Base-by-base conservation (phyloP, 106 monocot genomes). In the Hemerocallis citrina region DNA sequence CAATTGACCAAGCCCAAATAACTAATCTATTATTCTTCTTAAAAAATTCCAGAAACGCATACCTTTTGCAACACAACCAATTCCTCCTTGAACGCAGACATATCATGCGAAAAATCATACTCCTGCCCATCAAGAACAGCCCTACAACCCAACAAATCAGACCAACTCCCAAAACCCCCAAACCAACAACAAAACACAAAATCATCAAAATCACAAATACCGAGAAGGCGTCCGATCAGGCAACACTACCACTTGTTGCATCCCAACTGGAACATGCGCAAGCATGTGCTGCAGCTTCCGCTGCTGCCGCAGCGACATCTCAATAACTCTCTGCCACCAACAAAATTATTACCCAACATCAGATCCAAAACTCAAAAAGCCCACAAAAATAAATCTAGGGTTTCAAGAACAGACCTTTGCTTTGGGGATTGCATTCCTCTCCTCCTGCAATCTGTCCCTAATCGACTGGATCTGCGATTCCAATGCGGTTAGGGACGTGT, bases 271-370 rank as follows among this genome's bases (percentile, higher is more conserved):
- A 57, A 86, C 29, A 65, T 84, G 75, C 3, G 72, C 48, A 25
- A 84, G 73, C 86, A 95, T 90, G 61, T 86, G 86, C 71, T 95
- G 75, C 61, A 90, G 67, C 81, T 74, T 86, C 68, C 32, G 66
- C 57, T 95, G 86, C 63, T 90, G 95, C 12, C 67, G 44, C 60
- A 68, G 48, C 13, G 95, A 83, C 19, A 45, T 69, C 49, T 95
- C 74, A 2, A 90, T 64, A 25, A 95, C 71, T 55, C 67, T 90
- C 95, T 95, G 70, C 62, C 64, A 19, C 41, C 6, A 34, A 28
- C 1, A 48, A 62, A 69, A 33, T 23, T 2, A n/a, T n/a, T n/a
- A n/a, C n/a, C n/a, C n/a, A n/a, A n/a, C 23, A 57, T 5, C 35
- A 0, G 21, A n/a, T 57, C 34, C 56, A 57, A 57, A 5, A 34